phyloP scores from a whole-genome alignment of 148 eudicot species.

The Oxyria digyna region DNA sequence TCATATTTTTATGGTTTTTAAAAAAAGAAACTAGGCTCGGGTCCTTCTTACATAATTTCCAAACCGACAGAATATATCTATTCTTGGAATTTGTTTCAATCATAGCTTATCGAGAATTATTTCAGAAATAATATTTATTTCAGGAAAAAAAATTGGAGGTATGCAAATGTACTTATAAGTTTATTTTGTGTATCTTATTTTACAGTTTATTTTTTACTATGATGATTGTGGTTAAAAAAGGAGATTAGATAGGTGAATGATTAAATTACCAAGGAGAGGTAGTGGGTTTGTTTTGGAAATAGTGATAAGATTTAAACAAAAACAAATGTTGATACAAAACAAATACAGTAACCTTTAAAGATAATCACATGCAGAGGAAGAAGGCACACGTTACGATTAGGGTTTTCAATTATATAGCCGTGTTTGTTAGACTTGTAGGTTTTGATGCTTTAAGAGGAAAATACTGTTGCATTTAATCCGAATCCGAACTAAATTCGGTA shows the following conservation, averaged over 20 bases:
- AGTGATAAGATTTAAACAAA: slow-evolving; percentile 15
- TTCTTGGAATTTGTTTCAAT: too few species aligned
- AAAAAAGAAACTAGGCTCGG: too few species aligned
- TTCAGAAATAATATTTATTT: too few species aligned
- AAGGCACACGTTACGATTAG: slow-evolving; percentile 29
- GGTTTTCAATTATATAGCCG: slow-evolving; percentile 11
- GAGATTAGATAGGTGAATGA: not conserved
- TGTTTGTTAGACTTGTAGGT: slow-evolving; percentile 2
- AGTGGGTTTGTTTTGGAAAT: slow-evolving; percentile 15
- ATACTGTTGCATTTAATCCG: too few species aligned
- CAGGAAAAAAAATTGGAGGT: too few species aligned
- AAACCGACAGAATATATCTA: too few species aligned
- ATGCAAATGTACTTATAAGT: too few species aligned
- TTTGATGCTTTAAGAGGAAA: slow-evolving; percentile 6
- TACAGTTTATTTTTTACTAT: not conserved
- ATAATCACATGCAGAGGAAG: slow-evolving; percentile 38
- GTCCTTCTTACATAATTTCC: too few species aligned
- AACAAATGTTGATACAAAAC: slow-evolving; percentile 44
- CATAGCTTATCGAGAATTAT: too few species aligned
- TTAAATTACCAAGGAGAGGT: not conserved
- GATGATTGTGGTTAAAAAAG: not conserved
- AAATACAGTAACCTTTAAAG: slow-evolving; percentile 47
- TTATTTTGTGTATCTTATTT: not conserved
- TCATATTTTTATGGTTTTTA: too few species aligned
- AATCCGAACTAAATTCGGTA: too few species aligned